phyloP scores from a whole-genome alignment of 495 filamentous ascomycete species.

The Daldinia loculata region DNA sequence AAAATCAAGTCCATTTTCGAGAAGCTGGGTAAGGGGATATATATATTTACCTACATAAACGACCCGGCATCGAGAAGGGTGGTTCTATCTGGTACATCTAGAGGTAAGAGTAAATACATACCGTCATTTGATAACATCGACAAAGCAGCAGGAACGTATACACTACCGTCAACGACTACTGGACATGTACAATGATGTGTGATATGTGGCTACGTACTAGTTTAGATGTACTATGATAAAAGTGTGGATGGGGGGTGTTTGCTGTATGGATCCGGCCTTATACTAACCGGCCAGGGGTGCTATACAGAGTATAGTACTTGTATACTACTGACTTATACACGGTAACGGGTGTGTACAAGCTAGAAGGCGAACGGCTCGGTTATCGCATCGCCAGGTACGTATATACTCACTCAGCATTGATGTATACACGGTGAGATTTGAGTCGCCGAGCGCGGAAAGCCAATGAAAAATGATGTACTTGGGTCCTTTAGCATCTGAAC shows the following conservation, averaged over 20 bases:
- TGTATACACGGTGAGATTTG: conserved; percentile 10
- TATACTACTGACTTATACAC: neutral
- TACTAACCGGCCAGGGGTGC: conserved; percentile 29
- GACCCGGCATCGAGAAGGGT: conserved; percentile 13
- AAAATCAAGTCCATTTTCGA: conserved; percentile 1
- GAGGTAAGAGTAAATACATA: conserved; percentile 15
- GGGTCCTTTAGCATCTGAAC: conserved; percentile 12
- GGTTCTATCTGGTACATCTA: conserved; percentile 21
- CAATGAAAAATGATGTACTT: conserved; percentile 26
- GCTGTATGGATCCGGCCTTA: conserved; percentile 37
- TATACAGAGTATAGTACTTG: conserved; percentile 9
- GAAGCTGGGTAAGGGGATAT: conserved; percentile 32
- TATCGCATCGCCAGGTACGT: conserved; percentile 27
- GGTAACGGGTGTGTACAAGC: neutral
- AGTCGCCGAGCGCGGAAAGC: conserved; percentile 38
- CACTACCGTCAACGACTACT: conserved; percentile 23
- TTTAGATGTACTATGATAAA: conserved; percentile 10
- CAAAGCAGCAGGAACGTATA: conserved; percentile 11
- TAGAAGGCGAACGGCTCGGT: conserved; percentile 22
- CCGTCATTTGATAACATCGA: conserved; percentile 17
- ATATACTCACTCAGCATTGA: neutral
- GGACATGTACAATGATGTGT: conserved; percentile 44
- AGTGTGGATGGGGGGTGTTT: conserved; percentile 29
- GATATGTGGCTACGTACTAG: conserved; percentile 40
- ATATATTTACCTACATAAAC: conserved; percentile 36